Evolutionary conservation across 352 stramenopile genomes (phyloP), one percentile per base, ranked within the genome.

Genomic region (Pythium brachiatum): DNA sequence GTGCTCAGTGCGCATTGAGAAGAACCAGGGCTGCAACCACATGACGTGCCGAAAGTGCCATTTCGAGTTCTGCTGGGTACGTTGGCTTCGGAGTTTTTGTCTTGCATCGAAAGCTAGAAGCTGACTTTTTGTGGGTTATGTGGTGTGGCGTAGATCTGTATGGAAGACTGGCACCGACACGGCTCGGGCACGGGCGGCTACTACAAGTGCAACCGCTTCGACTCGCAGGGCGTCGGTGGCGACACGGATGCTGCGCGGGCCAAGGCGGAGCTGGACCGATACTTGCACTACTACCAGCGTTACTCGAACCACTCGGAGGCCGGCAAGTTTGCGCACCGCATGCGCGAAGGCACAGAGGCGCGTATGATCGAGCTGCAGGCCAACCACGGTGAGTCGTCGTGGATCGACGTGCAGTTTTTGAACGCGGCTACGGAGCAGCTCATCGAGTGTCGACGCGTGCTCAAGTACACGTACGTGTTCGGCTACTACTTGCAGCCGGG

Each of bases 21-120:
- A 99, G 79, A 99, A 99, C 75, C 96, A 99, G 66, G 98, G 98
- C 23, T 99, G 97, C 80, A 99, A 99, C 77, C 97, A 99, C 86
- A 99, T 99, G 94, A 98, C 89, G 23, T 99, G 97, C 72, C 84
- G 83, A 67, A 92, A 83, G 62, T 95, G 86, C 66, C 85, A 71
- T 38, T 90, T 96, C 74, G 96, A 99, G 67, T 99, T 99, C 72
- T 99, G 98, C 75, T 99, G 98, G 97, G 74, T 81, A 62, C 31
- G n/a, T 36, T 57, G 7, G 27, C 11, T 31, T 50, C 32, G 52
- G 27, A 5, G 5, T 53, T 20, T 59, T 15, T 53, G 20, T 48
- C n/a, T n/a, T n/a, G n/a, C n/a, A n/a, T n/a, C n/a, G n/a, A n/a
- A n/a, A n/a, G n/a, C n/a, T n/a, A n/a, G n/a, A n/a, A n/a, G n/a